Percentiles rank a stretch among this genome's conserved stretches.
Conservation (phyloP, 2,329 filamentous ascomycete genomes). For the Plenodomus lindquistii region DNA sequence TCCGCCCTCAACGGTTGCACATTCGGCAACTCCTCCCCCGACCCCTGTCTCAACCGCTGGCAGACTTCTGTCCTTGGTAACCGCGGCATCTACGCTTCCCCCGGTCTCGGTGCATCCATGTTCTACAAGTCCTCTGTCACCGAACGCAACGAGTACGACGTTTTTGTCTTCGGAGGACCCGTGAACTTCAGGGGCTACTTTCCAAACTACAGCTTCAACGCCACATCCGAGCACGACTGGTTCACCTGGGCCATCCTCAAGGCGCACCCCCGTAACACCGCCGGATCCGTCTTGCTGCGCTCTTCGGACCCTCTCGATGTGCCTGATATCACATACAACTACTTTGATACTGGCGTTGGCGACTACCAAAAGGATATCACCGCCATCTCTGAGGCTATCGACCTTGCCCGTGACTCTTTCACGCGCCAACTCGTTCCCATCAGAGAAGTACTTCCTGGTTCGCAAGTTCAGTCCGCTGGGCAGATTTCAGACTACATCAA, state of each 20-base stretch:
- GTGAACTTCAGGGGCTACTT: slow-evolving; percentile 61
- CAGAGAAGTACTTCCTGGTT: slow-evolving; percentile 54
- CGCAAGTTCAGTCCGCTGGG: slow-evolving; percentile 46
- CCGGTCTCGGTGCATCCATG: slow-evolving; percentile 58
- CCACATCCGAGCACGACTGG: slow-evolving; percentile 52
- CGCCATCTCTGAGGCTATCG: slow-evolving; percentile 58
- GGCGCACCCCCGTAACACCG: slow-evolving; percentile 64
- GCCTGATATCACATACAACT: slow-evolving; percentile 59
- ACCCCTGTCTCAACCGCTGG: slow-evolving; percentile 54
- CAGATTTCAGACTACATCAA: slow-evolving; percentile 34
- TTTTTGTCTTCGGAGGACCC: slow-evolving; percentile 60
- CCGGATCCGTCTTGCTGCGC: slow-evolving; percentile 63
- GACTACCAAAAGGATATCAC: slow-evolving; percentile 62
- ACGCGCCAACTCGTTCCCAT: slow-evolving; percentile 40
- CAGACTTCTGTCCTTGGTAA: slow-evolving; percentile 47
- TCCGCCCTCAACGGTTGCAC: slow-evolving; percentile 47
- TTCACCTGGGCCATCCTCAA: slow-evolving; percentile 62
- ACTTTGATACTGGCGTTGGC: slow-evolving; percentile 55
- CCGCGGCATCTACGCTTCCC: slow-evolving; percentile 53
- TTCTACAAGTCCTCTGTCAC: slow-evolving; percentile 48
- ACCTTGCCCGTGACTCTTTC: slow-evolving; percentile 54
- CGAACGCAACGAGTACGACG: slow-evolving; percentile 56
- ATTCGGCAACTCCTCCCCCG: slow-evolving; percentile 44
- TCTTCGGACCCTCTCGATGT: slow-evolving; percentile 66
- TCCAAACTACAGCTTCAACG: slow-evolving; percentile 59